These are phyloP conservation scores for Amanita fuliginea DNA, from an alignment of 768 basidiomycete genomes.

Conservation along the genomic window DNA sequence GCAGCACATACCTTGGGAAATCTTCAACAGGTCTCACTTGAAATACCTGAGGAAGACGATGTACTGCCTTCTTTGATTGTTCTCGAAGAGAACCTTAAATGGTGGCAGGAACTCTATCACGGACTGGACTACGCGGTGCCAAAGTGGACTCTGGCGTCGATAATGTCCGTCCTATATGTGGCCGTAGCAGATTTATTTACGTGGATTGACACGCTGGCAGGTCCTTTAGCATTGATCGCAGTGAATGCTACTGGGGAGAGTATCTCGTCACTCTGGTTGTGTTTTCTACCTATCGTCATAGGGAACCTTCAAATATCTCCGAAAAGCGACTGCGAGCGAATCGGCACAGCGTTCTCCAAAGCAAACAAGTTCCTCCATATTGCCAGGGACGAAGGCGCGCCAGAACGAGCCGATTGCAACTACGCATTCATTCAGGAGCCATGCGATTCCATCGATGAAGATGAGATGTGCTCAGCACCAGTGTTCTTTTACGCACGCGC, in stretches of 20 bases:
- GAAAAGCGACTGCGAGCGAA: no score
- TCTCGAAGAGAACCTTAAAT: conserved; percentile 29
- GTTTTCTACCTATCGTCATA: no score
- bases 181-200: conserved; percentile 23
- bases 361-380: no score
- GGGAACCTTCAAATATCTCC: no score
- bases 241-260: conserved; percentile 22
- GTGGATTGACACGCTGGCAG: conserved; percentile 22
- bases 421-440: conserved; percentile 10
- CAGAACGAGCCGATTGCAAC: no score
- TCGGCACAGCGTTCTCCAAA: no score
- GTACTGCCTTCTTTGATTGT: conserved; percentile 30
- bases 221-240: conserved; percentile 9
- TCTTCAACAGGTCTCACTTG: conserved; percentile 32
- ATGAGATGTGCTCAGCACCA: conserved; percentile 12
- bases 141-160: conserved; percentile 27
- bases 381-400: no score
- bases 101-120: conserved; percentile 24
- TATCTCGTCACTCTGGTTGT: conserved; percentile 21
- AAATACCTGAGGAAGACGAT: conserved; percentile 14
- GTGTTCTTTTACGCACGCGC: conserved; percentile 15
- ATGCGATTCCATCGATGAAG: background rate
- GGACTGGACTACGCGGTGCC: conserved; percentile 22
- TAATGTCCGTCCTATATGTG: conserved; percentile 31
- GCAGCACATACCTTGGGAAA: conserved; percentile 24